Base-by-base conservation (phyloP, 2,329 filamentous ascomycete genomes). In the Colletotrichum abscissum region DNA sequence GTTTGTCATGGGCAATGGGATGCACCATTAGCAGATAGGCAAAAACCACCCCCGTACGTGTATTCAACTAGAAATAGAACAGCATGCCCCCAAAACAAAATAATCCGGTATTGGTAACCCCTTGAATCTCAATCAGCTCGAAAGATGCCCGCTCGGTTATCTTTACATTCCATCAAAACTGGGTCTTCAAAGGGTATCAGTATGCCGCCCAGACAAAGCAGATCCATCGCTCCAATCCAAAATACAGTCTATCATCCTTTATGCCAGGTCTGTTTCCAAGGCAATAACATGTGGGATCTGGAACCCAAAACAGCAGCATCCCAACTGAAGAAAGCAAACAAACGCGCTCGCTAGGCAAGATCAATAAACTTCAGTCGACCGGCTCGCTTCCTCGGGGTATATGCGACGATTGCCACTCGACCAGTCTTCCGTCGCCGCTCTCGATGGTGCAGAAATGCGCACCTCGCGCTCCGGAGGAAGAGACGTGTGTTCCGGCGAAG, bases 171-270 rank as follows among this genome's bases (percentile, higher is more conserved):
- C 59, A 28, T 26, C 38, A 42, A 42, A 33, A 67, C 26, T n/a
- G 24, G 56, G 24, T 33, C 28, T 58, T 56, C 52, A 65, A 35
- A 28, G 69, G 65, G 65, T 72, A 72, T 72, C 58, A 63, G 52
- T 57, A 56, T 30, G 56, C 69, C 49, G 56, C 57, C 69, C 57
- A 56, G 62, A n/a, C 22, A 59, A 67, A 46, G 35, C 19, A 58
- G 63, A 52, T 26, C n/a, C 49, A 5, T 57, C 52, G n/a, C 35
- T 9, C 14, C n/a, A 65, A 65, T 28, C 63, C 33, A 57, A 16
- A 49, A n/a, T 24, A 57, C 22, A 24, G 26, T 22, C 19, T 16
- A 11, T 26, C 54, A 22, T 30, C 12, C 52, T 33, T 57, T 19
- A 22, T 46, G 66, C 30, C 19, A 26, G 24, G 55, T 46, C 35